Base-by-base conservation (phyloP, 805 yeast genomes). In the Debaryomyces maramus region DNA sequence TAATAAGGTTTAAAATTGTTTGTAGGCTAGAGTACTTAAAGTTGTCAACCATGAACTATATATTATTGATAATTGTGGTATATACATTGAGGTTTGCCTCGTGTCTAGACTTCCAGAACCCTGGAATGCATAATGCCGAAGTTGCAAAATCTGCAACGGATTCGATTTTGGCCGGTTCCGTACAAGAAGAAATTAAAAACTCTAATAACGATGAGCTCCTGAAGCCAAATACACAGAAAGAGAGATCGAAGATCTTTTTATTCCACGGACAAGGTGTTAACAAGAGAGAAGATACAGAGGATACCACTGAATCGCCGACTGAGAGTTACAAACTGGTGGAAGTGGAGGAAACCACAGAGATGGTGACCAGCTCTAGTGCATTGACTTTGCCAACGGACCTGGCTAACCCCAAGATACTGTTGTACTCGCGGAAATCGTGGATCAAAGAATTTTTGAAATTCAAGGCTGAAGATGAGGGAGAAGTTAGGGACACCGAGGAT, bases 361-460 rank as follows among this genome's bases (percentile, higher is more conserved):
- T 17, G 31, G 18, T n/a, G 34, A 15, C 22, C 30, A 18, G n/a
- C 30, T 24, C 17, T 28, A 31, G 8, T 21, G 6, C 4, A 11
- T 16, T 17, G 33, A 35, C 19, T 11, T 18, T 17, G 15, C 30
- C 15, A 11, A 8, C 15, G 22, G 26, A 36, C 8, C 8, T 15
- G 13, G 10, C n/a, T 28, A 14, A n/a, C n/a, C 26, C 34, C 20
- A 9, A 20, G 3, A n/a, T 22, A 5, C 16, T 15, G 8, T 17
- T 50, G 6, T 26, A 32, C 16, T 45, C 52, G 3, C 46, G 43
- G 22, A 50, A 50, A 6, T 59, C 61, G 9, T 60, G 60, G 53
- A 46, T 60, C 28, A 51, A 53, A 41, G 60, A 53, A 31, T 60
- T 41, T 38, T 39, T 60, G 30, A 48, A 44, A 17, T 55, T 43